A percentile compares a stretch with the other conserved stretches of the same genome.
These are phyloP conservation scores for Fusarium fracticaudum DNA, from an alignment of 2,329 filamentous ascomycete species.

Conservation along the genomic window DNA sequence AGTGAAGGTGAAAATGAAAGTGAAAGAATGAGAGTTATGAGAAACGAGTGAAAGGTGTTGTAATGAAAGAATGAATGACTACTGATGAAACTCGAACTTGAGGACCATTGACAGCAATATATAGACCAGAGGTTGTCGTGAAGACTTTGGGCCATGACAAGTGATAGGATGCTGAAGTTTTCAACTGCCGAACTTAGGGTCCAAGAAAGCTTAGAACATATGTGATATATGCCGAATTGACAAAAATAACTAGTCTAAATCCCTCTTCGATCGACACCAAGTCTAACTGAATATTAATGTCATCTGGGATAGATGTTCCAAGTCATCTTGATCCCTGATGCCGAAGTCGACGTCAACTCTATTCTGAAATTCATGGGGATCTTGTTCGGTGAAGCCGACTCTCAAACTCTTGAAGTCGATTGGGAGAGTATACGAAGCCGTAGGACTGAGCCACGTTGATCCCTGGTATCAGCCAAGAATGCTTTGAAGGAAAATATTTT, in stretches of 20 bases:
- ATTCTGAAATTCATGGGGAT: neutral
- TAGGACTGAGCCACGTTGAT: too few relatives aligned
- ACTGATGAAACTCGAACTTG: rapidly evolving
- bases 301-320: rapidly evolving
- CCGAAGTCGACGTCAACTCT: neutral
- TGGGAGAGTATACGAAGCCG: neutral
- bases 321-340: neutral
- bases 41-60: neutral
- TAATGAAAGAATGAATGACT: neutral
- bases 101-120: neutral
- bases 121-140: neutral
- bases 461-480: neutral
- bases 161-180: neutral
- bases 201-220: neutral
- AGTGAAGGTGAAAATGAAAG: neutral
- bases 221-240: neutral
- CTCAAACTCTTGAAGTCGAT: neutral
- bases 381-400: neutral
- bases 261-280: rapidly evolving
- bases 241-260: neutral
- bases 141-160: neutral
- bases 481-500: rapidly evolving
- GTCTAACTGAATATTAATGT: neutral
- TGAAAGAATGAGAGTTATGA: neutral
- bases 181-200: neutral